Conservation (phyloP, 371 early-diverging fungal species). For the Mucor sp. region DNA sequence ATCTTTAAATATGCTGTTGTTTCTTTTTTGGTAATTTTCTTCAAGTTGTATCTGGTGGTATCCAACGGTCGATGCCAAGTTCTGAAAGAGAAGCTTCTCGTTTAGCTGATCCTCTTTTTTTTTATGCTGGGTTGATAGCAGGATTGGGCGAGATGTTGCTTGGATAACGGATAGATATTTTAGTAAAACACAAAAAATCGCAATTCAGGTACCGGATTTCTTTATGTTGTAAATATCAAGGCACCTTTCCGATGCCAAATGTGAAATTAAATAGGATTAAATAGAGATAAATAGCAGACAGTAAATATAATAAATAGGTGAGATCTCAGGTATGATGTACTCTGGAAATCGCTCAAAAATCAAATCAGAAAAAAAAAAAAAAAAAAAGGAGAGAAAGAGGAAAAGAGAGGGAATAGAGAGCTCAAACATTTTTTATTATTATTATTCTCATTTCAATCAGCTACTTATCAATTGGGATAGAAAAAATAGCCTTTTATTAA, state of each 20-base stretch:
- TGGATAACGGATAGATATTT: background rate
- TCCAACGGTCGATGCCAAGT: background rate
- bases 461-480: slow-evolving; percentile 13
- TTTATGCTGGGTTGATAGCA: background rate
- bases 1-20: slow-evolving; percentile 2
- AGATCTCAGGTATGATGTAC: background rate
- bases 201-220: slow-evolving; percentile 30
- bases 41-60: background rate
- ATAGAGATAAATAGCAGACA: background rate
- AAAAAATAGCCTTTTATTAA: slow-evolving; percentile 17
- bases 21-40: background rate
- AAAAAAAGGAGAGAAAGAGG: slow-evolving; percentile 3
- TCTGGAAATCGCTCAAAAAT: background rate
- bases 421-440: slow-evolving; percentile 12
- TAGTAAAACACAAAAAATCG: background rate
- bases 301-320: background rate
- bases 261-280: slow-evolving; percentile 7
- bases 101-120: background rate
- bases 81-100: background rate
- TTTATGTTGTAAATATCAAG: background rate
- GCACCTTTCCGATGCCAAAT: slow-evolving; percentile 1
- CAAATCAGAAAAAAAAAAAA: slow-evolving; percentile 3
- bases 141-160: background rate
- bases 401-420: slow-evolving; percentile 1
- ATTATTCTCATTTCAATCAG: slow-evolving; percentile 14